Evolutionary conservation across 768 basidiomycete species (phyloP), one percentile per base, ranked within the genome.

Genomic region (Omphalotus guepiniiformis): DNA sequence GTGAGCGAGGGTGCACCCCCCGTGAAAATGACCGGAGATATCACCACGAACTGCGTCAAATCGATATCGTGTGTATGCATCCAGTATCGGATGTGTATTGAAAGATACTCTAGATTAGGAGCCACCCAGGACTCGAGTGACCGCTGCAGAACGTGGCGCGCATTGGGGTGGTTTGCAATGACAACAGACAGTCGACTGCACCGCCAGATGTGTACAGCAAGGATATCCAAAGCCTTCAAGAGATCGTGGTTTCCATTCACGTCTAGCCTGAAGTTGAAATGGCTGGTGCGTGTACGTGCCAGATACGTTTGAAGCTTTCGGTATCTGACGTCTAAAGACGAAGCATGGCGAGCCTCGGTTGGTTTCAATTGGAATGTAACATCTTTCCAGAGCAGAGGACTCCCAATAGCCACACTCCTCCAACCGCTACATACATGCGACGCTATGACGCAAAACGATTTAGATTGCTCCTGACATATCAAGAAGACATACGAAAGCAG

Each of bases 371-470:
- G 57, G 45, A 73, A 52, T 23, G 62, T 49, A 48, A 77, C 66
- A 26, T 55, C 59, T 30, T 64, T 69, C 78, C 78, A 80, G 1
- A 79, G 57, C 3, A 71, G 56, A 3, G 74, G 70, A 0, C 68
- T 73, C 11, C 58, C 57, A 27, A 73, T 53, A 8, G 68, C 66
- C 11, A 73, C 48, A 11, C 61, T 54, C 16, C 76, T 66, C 75
- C 76, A 80, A 30, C 58, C 60, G 27, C 59, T 58, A 4, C 70
- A 78, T 2, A 79, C 73, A 39, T 73, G 74, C 1, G 76, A 73
- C 9, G 68, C 66, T 2, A 63, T 49, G 6, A 79, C 58, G 43
- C 69, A 67, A 37, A 70, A 70, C 0, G 60, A 44, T 25, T 47
- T 54, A 4, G 47, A 45, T 5, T 48, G 45, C 13, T 60, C 53